Conservation (phyloP, 352 stramenopile genomes). For the Phytophthora quininea region DNA sequence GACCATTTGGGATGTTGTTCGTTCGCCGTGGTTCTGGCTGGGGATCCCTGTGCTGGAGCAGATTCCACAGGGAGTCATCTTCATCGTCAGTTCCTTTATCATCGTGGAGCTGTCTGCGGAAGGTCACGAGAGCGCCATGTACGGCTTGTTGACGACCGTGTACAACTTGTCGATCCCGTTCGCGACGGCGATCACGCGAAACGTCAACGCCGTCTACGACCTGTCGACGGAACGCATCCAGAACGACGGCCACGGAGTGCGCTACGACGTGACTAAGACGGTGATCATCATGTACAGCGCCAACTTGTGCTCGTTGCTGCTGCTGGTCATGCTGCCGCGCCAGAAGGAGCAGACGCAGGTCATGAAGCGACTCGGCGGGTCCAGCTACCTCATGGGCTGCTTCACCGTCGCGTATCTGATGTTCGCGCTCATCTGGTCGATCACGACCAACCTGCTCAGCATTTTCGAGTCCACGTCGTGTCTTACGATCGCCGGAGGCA, state of each 20-base stretch:
- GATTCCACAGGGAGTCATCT: slow-evolving; percentile 55
- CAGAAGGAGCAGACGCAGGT: slow-evolving; percentile 72
- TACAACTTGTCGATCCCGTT: slow-evolving; percentile 59
- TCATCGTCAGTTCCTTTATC: slow-evolving; percentile 65
- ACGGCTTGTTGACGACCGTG: slow-evolving; percentile 69
- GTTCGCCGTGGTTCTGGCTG: slow-evolving; percentile 61
- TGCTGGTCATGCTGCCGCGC: slow-evolving; percentile 59
- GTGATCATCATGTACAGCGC: slow-evolving; percentile 58
- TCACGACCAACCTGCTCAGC: slow-evolving; percentile 65
- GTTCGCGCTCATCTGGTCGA: slow-evolving; percentile 57
- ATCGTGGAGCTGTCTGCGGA: slow-evolving; percentile 61
- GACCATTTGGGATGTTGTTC: slow-evolving; percentile 58
- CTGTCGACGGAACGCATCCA: slow-evolving; percentile 55
- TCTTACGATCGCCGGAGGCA: slow-evolving; percentile 58
- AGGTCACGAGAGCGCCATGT: slow-evolving; percentile 68
- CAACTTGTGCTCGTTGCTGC: slow-evolving; percentile 58
- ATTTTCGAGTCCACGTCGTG: slow-evolving; percentile 64
- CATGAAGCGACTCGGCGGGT: slow-evolving; percentile 67
- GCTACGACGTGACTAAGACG: slow-evolving; percentile 57
- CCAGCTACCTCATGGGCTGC: slow-evolving; percentile 52
- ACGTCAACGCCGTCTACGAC: slow-evolving; percentile 48
- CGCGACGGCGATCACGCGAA: slow-evolving; percentile 43
- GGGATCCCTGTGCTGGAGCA: slow-evolving; percentile 48
- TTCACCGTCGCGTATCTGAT: slow-evolving; percentile 48
- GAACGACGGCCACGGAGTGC: slow-evolving; percentile 50